Percentiles rank a stretch among this genome's conserved stretches.
These are phyloP conservation scores for Poa annua DNA, from an alignment of 176 grass and related monocot species.

Conservation along the genomic window DNA sequence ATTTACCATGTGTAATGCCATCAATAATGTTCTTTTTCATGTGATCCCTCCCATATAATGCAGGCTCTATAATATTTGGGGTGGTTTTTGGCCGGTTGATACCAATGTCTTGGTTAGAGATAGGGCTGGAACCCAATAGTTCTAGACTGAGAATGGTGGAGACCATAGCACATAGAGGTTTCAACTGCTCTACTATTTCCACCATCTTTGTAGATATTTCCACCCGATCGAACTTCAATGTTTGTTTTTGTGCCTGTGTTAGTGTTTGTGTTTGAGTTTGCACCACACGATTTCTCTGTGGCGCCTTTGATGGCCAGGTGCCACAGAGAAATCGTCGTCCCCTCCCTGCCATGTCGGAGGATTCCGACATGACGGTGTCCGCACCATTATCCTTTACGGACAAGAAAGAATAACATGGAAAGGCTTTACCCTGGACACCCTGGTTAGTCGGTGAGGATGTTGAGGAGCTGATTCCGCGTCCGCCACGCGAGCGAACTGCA, in stretches of 20 bases:
- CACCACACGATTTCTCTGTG: background rate
- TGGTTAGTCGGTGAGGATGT: background rate
- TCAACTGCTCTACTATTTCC: background rate
- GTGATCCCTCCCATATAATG: constrained; percentile 31
- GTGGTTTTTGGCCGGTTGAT: background rate
- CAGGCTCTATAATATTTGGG: background rate
- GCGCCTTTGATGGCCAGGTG: background rate
- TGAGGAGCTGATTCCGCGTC: background rate
- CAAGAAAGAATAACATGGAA: background rate
- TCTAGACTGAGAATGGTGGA: background rate
- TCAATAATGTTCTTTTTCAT: background rate
- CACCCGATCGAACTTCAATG: constrained; percentile 5
- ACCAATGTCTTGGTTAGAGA: background rate
- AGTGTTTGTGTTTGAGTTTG: background rate
- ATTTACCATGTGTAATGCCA: background rate
- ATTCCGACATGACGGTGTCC: background rate
- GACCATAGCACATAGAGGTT: background rate
- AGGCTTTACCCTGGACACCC: background rate
- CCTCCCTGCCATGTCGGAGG: background rate
- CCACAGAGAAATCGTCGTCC: background rate
- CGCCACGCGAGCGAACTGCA: background rate
- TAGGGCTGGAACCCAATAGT: background rate
- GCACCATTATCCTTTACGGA: too few species aligned
- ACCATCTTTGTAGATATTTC: background rate
- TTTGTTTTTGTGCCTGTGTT: too few species aligned